Evolutionary conservation across 2,329 filamentous ascomycete genomes (phyloP).

Genomic region (Ceratocystis albifundus): DNA sequence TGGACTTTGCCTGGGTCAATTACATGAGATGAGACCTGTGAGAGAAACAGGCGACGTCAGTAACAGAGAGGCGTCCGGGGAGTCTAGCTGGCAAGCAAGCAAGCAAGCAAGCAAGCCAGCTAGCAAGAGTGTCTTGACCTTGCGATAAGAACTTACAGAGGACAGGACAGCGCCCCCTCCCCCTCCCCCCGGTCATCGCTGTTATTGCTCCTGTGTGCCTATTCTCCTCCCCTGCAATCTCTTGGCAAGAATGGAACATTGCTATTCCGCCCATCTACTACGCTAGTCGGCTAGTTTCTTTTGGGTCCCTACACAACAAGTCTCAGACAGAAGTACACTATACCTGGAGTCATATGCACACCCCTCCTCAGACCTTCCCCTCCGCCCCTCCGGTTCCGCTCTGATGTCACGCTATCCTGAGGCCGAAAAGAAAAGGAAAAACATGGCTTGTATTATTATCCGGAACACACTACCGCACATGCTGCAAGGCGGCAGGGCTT

Average conservation of each 20-base stretch:
- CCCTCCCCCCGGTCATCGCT: no score
- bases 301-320: no score
- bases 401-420: neutral
- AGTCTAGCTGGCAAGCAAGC: no score
- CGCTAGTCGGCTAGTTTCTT: no score
- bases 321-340: no score
- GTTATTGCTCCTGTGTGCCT: no score
- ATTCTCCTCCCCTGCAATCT: no score
- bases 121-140: neutral
- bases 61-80: neutral
- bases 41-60: neutral
- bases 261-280: no score
- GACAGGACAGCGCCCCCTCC: no score
- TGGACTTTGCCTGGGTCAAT: neutral
- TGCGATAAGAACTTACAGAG: neutral
- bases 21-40: neutral
- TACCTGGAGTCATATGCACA: no score
- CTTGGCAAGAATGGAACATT: no score
- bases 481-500: no score
- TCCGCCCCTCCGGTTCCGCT: neutral
- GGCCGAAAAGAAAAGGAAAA: neutral
- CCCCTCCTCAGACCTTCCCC: neutral
- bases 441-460: neutral
- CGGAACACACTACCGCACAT: neutral
- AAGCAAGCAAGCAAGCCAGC: neutral